These are phyloP conservation scores for Elaphomyces granulatus DNA, from an alignment of 495 filamentous ascomycete species.

Conservation along the genomic window DNA sequence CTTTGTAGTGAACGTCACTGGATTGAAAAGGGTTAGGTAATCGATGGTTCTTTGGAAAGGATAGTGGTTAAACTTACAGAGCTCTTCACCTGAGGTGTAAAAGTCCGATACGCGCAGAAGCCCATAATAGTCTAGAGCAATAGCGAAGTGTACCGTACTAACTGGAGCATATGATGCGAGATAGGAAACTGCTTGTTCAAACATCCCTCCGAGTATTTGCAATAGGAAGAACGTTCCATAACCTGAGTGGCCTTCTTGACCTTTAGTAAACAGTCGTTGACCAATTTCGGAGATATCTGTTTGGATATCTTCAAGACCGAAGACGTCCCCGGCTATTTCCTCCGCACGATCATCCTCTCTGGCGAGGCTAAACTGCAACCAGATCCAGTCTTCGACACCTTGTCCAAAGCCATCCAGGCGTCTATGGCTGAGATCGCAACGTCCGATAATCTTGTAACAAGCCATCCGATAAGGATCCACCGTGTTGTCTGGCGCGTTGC, in stretches of 20 bases:
- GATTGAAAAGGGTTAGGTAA: slow-evolving; percentile 18
- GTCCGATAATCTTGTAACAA: slow-evolving; percentile 94
- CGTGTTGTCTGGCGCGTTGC: slow-evolving; percentile 71
- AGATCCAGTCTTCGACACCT: slow-evolving; percentile 88
- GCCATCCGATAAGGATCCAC: slow-evolving; percentile 93
- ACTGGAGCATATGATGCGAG: slow-evolving; percentile 80
- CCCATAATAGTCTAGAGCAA: slow-evolving; percentile 81
- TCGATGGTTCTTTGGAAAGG: background rate
- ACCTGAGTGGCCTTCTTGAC: slow-evolving; percentile 53
- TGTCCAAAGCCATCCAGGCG: slow-evolving; percentile 67
- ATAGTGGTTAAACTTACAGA: slow-evolving; percentile 36
- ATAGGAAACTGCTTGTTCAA: slow-evolving; percentile 84
- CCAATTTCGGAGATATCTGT: slow-evolving; percentile 77
- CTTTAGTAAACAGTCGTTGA: slow-evolving; percentile 68
- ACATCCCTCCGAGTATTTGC: slow-evolving; percentile 81
- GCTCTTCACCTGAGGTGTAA: slow-evolving; percentile 50
- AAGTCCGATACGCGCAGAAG: slow-evolving; percentile 73
- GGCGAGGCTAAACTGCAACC: slow-evolving; percentile 87
- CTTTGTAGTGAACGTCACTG: slow-evolving; percentile 56
- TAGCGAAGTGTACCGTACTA: slow-evolving; percentile 87
- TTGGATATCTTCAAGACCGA: slow-evolving; percentile 76
- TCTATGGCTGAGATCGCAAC: slow-evolving; percentile 72
- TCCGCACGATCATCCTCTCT: slow-evolving; percentile 70
- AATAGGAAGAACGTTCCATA: slow-evolving; percentile 88
- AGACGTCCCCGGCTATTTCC: slow-evolving; percentile 75